phyloP scores from a whole-genome alignment of 371 early-diverging fungal genomes.

The Rhizomucor pusillus region DNA sequence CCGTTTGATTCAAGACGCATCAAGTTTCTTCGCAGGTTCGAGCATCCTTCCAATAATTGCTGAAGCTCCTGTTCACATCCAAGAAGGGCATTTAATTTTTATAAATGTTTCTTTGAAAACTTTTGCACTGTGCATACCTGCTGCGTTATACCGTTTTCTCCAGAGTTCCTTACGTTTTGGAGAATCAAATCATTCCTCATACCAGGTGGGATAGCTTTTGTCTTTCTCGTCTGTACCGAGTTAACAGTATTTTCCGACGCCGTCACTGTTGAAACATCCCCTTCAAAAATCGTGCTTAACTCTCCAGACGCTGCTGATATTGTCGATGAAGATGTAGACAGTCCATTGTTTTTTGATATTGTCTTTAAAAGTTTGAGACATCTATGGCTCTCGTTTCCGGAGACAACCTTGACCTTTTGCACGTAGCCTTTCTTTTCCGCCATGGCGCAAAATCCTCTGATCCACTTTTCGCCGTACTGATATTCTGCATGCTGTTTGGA shows the following conservation, averaged over 20 bases:
- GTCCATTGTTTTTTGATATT: not conserved
- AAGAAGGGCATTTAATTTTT: not conserved
- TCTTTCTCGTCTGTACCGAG: not conserved
- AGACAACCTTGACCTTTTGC: conserved; percentile 9
- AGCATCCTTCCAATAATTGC: not conserved
- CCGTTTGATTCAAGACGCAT: not conserved
- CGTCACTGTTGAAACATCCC: not conserved
- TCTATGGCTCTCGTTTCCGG: not conserved
- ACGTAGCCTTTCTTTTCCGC: conserved; percentile 9
- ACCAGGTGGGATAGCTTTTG: not conserved
- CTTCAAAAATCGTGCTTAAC: not conserved
- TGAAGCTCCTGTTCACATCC: not conserved
- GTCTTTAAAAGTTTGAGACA: conserved; percentile 3
- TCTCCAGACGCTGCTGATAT: not conserved
- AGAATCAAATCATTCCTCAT: not conserved
- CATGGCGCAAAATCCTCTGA: conserved; percentile 2
- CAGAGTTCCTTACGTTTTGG: not conserved
- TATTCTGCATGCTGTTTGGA: conserved; percentile 6
- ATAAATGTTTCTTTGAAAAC: not conserved
- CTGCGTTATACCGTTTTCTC: not conserved
- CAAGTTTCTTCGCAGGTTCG: no score
- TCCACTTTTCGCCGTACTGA: conserved; percentile 12
- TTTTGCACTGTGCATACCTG: not conserved
- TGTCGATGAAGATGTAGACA: not conserved
- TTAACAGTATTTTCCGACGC: no score